A percentile compares a stretch with the other conserved stretches of the same genome.
Conservation (phyloP, 192 early-diverging fungal species). For the Entomortierella chlamydospora region DNA sequence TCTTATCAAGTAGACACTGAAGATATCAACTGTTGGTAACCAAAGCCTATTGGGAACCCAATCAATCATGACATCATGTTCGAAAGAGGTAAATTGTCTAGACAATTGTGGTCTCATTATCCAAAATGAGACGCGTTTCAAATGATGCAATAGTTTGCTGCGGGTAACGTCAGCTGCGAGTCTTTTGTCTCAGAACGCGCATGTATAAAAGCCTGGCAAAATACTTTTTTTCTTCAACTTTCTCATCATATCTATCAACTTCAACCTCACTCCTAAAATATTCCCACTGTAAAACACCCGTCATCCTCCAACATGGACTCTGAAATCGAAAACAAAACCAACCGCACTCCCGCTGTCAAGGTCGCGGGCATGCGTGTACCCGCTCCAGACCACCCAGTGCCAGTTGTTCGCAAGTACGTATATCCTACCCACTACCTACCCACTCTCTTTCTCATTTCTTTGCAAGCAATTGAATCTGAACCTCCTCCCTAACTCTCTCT, state of each 20-base stretch:
- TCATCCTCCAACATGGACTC: constrained; percentile 39
- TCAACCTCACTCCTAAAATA: constrained; percentile 4
- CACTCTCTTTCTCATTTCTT: background rate
- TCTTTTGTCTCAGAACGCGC: too few relatives aligned
- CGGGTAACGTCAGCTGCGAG: too few relatives aligned
- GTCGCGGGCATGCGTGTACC: constrained; percentile 51
- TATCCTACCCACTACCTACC: background rate
- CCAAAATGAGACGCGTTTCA: too few relatives aligned
- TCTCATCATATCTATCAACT: background rate
- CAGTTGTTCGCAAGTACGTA: constrained; percentile 54
- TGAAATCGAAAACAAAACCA: constrained; percentile 29
- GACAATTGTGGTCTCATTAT: too few relatives aligned
- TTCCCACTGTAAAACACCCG: background rate
- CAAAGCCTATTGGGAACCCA: too few relatives aligned
- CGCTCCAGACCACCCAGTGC: constrained; percentile 41
- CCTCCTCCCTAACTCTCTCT: background rate
- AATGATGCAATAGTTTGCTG: too few relatives aligned
- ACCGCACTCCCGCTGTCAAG: constrained; percentile 39
- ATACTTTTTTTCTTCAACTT: background rate
- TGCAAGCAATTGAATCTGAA: too few relatives aligned
- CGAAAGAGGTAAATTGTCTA: too few relatives aligned
- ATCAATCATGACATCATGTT: too few relatives aligned
- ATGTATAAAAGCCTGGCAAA: background rate
- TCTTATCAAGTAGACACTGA: too few relatives aligned
- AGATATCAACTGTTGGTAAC: too few relatives aligned